phyloP scores from a whole-genome alignment of 2,329 filamentous ascomycete genomes.

The Lecanicillium sp. region DNA sequence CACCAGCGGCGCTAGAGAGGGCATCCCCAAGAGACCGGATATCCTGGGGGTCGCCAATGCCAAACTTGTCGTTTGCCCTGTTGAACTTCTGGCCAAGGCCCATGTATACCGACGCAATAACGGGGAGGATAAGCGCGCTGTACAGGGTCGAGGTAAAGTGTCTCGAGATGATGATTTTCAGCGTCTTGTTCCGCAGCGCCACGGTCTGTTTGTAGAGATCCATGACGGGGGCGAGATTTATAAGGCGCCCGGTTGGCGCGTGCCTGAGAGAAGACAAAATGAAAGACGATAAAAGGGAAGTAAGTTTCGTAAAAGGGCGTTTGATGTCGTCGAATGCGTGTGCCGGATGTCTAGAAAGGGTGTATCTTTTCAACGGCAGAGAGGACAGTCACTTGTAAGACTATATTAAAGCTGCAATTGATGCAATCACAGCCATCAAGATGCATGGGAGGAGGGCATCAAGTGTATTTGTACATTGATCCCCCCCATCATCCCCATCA shows the following conservation, averaged over 20 bases:
- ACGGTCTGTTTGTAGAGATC: constrained; percentile 42
- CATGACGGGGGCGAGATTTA: constrained; percentile 25
- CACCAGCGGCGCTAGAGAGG: constrained; percentile 43
- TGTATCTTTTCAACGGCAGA: not conserved
- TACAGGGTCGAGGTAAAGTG: constrained; percentile 43
- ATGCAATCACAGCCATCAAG: too few relatives aligned
- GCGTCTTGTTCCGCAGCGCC: constrained; percentile 49
- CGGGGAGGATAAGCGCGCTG: constrained; percentile 47
- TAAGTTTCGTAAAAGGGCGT: too few relatives aligned
- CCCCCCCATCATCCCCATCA: too few relatives aligned
- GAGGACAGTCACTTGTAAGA: too few relatives aligned
- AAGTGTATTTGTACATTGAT: too few relatives aligned
- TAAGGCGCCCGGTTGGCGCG: not conserved
- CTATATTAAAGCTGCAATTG: too few relatives aligned
- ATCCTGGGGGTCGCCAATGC: constrained; percentile 53
- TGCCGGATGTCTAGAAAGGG: too few relatives aligned
- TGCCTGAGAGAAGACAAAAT: not conserved
- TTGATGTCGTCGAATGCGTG: too few relatives aligned
- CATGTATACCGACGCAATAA: constrained; percentile 47
- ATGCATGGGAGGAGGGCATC: too few relatives aligned
- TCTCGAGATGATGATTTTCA: constrained; percentile 45
- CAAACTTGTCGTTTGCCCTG: constrained; percentile 62
- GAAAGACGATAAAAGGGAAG: too few relatives aligned
- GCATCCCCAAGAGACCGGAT: constrained; percentile 58
- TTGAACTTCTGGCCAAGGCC: constrained; percentile 71